Percentiles rank a stretch among this genome's conserved stretches.
phyloP scores from a whole-genome alignment of 169 alveolate species.

The Plasmodium berghei region DNA sequence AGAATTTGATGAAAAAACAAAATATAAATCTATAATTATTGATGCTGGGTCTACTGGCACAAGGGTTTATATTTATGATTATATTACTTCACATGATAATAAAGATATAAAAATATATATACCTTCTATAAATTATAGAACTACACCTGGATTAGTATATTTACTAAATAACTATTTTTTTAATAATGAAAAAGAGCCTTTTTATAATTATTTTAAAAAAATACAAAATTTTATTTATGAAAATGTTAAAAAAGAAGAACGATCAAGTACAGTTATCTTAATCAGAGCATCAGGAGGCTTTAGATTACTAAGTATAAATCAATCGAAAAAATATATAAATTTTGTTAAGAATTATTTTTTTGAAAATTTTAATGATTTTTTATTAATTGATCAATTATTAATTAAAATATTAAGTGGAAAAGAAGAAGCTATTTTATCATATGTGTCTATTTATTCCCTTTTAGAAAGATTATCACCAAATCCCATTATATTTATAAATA shows the following conservation, averaged over 20 bases:
- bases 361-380: conserved; percentile 42
- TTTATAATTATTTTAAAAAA: conserved; percentile 68
- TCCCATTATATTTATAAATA: conserved; percentile 48
- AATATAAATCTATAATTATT: conserved; percentile 49
- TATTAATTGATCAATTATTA: conserved; percentile 68
- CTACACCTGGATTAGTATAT: conserved; percentile 75
- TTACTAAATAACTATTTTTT: conserved; percentile 48
- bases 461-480: conserved; percentile 32
- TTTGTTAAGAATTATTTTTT: conserved; percentile 50
- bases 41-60: conserved; percentile 80
- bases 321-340: conserved; percentile 54
- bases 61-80: conserved; percentile 70
- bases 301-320: conserved; percentile 46
- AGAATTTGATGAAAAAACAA: not conserved
- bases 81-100: conserved; percentile 13
- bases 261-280: conserved; percentile 47
- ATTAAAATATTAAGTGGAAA: conserved; percentile 74
- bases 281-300: conserved; percentile 77
- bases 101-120: conserved; percentile 50
- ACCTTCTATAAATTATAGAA: conserved; percentile 61
- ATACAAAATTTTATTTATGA: conserved; percentile 59
- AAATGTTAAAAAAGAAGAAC: conserved; percentile 37
- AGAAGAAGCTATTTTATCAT: conserved; percentile 77
- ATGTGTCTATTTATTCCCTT: conserved; percentile 73
- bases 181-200: conserved; percentile 22